Evolutionary conservation across 2,329 filamentous ascomycete genomes (phyloP).

Genomic region (Paraphaeosphaeria minitans): DNA sequence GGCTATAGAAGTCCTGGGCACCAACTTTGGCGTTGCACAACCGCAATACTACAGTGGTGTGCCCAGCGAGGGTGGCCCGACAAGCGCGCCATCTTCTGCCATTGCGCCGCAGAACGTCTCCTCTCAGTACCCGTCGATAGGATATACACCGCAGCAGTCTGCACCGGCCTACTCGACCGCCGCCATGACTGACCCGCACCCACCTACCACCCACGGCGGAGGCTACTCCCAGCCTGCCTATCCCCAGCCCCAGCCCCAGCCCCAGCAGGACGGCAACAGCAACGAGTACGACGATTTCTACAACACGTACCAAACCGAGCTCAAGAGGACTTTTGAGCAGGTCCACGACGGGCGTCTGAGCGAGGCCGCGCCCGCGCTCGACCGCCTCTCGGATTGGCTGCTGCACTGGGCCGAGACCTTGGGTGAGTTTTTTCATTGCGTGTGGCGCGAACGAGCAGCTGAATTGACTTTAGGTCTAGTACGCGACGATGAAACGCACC

Average conservation of each 20-base stretch:
- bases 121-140: conserved; percentile 63
- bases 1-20: conserved; percentile 76
- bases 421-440: conserved; percentile 57
- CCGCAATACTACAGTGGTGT: conserved; percentile 68
- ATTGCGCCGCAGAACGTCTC: conserved; percentile 67
- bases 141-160: conserved; percentile 67
- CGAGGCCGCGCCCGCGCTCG: conserved; percentile 63
- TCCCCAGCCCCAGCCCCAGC: conserved; percentile 33
- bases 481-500: conserved; percentile 77
- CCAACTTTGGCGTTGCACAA: conserved; percentile 70
- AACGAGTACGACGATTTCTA: conserved; percentile 70
- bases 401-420: conserved; percentile 68
- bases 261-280: conserved; percentile 42
- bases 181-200: conserved; percentile 58
- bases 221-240: conserved; percentile 43
- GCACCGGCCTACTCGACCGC: conserved; percentile 56
- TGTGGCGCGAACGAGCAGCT: conserved; percentile 43
- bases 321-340: conserved; percentile 71
- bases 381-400: conserved; percentile 70
- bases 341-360: conserved; percentile 66
- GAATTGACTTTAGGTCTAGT: conserved; percentile 71
- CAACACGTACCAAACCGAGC: conserved; percentile 61
- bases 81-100: conserved; percentile 64
- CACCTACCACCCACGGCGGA: conserved; percentile 45
- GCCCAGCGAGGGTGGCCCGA: conserved; percentile 62